phyloP scores from a whole-genome alignment of 495 filamentous ascomycete genomes.

The Terfezia claveryi region DNA sequence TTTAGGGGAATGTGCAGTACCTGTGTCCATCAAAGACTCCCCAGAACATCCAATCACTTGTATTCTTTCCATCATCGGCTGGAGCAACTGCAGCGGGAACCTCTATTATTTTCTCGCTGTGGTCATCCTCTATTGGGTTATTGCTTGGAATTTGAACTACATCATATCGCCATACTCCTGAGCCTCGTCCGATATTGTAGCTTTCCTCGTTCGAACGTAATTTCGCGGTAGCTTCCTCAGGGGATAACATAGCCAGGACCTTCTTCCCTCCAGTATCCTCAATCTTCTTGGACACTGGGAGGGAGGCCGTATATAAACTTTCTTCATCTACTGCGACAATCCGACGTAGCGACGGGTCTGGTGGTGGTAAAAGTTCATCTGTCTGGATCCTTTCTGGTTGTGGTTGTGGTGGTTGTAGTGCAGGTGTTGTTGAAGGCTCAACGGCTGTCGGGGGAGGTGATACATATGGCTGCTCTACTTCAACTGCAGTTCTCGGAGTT shows the following conservation, averaged over 20 bases:
- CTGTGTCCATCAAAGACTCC: conserved; percentile 94
- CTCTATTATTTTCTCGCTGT: conserved; percentile 91
- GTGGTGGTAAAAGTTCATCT: background rate
- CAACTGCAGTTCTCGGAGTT: background rate
- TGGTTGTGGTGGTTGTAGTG: background rate
- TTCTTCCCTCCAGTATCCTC: conserved; percentile 54
- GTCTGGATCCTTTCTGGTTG: background rate
- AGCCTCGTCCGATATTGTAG: conserved; percentile 69
- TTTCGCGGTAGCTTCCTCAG: conserved; percentile 81
- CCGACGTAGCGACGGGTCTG: conserved; percentile 14
- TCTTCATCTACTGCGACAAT: conserved; percentile 64
- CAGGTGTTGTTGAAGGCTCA: background rate
- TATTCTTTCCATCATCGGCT: conserved; percentile 24
- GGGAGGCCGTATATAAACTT: conserved; percentile 58
- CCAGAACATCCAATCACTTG: conserved; percentile 99
- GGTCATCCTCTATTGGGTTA: conserved; percentile 95
- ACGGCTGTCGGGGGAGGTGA: background rate
- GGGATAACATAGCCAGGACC: conserved; percentile 84
- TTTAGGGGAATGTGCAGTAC: conserved; percentile 24
- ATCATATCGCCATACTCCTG: conserved; percentile 87
- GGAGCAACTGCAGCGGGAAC: conserved; percentile 38
- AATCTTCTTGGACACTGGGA: conserved; percentile 64
- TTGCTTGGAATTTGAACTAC: conserved; percentile 89
- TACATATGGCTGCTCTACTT: background rate
- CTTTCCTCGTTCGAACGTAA: conserved; percentile 75